phyloP scores from a whole-genome alignment of 2,329 filamentous ascomycete species.

The Ceratocystis cubensis region DNA sequence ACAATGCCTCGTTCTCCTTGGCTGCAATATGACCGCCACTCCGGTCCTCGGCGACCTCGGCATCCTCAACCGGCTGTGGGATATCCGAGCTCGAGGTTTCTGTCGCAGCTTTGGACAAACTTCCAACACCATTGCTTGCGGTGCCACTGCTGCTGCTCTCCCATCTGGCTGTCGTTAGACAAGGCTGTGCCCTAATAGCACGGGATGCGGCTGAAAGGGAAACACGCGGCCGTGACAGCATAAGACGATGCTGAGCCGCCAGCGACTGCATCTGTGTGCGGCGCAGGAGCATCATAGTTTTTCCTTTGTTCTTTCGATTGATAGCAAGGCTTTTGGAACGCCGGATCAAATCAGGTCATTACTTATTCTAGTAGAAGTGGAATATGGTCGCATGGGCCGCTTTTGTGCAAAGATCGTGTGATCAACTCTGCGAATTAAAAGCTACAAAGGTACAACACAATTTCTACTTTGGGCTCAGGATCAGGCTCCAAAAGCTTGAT shows the following conservation, averaged over 20 bases:
- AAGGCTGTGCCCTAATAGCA: background rate
- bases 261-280: slow-evolving; percentile 14
- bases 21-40: slow-evolving; percentile 73
- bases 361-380: background rate
- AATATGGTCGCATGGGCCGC: background rate
- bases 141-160: slow-evolving; percentile 22
- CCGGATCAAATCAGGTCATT: background rate
- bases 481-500: background rate
- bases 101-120: slow-evolving; percentile 11
- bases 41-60: slow-evolving; percentile 40
- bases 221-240: slow-evolving; percentile 12
- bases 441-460: background rate
- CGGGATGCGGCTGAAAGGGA: background rate
- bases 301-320: no score
- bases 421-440: background rate
- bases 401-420: background rate
- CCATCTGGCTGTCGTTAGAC: slow-evolving; percentile 12
- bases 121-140: background rate
- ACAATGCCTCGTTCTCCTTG: slow-evolving; percentile 61
- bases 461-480: no score
- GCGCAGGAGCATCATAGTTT: slow-evolving; percentile 16
- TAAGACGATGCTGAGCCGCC: slow-evolving; percentile 1
- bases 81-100: slow-evolving; percentile 14
- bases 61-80: slow-evolving; percentile 18
- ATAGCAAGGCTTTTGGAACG: background rate